Conservation (phyloP, 1,284 basidiomycete species). For the Ceratobasidium sp. region DNA sequence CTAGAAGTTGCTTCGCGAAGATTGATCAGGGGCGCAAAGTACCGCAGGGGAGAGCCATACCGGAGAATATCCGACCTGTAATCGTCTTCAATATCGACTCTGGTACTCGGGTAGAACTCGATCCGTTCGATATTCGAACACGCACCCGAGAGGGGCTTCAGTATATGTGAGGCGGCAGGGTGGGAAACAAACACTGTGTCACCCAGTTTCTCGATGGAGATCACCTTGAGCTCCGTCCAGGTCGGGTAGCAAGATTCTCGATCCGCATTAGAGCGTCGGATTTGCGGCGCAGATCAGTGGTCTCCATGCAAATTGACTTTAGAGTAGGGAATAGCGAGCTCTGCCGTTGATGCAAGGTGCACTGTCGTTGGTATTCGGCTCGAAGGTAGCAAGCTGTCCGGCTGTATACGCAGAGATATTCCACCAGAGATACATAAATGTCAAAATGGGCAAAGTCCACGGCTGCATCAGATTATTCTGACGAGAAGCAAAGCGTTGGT, state of each 20-base stretch:
- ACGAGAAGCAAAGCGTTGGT: too few relatives aligned
- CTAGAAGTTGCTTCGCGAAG: too few relatives aligned
- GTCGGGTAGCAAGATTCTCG: slow-evolving; percentile 23
- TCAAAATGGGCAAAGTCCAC: slow-evolving; percentile 22
- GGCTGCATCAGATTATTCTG: too few relatives aligned
- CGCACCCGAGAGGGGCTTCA: too few relatives aligned
- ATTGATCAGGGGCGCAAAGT: too few relatives aligned
- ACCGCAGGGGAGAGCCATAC: too few relatives aligned
- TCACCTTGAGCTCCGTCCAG: background rate
- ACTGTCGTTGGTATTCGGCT: slow-evolving; percentile 9
- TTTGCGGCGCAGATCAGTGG: slow-evolving; percentile 18
- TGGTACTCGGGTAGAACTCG: too few relatives aligned
- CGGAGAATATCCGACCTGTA: too few relatives aligned
- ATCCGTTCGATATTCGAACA: too few relatives aligned
- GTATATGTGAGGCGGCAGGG: background rate
- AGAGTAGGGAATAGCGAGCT: slow-evolving; percentile 1
- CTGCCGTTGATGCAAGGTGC: too few relatives aligned
- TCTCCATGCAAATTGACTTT: slow-evolving; percentile 5
- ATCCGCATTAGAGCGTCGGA: slow-evolving; percentile 18
- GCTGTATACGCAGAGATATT: slow-evolving; percentile 15
- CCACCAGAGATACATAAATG: slow-evolving; percentile 35
- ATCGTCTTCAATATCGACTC: too few relatives aligned
- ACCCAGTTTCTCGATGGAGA: background rate
- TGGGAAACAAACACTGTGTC: slow-evolving; percentile 15
- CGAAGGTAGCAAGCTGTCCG: slow-evolving; percentile 20